Base-by-base conservation (phyloP, 2,329 filamentous ascomycete species). In the Hypoxylon sp. region DNA sequence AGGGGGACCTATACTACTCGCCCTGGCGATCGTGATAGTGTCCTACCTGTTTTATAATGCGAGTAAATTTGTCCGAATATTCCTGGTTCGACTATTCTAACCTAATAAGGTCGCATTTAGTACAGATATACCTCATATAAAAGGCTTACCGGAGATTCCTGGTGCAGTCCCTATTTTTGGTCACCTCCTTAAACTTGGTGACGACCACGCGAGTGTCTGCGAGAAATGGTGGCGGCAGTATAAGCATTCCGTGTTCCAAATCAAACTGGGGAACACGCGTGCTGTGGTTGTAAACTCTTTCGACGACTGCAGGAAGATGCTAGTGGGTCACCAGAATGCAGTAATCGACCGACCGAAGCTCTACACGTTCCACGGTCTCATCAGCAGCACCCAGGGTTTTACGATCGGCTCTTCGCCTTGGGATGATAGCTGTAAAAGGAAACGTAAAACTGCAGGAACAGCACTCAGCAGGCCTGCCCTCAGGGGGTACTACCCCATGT, bases 241-340 rank as follows among this genome's bases (percentile, higher is more conserved):
- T 71, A 77, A 79, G 3, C 73, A 81, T 8, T 83, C 83, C 1
- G 80, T 85, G 51, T 86, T 84, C 72, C 84, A 86, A 65, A 83
- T 91, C 57, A 80, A 81, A 13, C 79, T 87, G 0, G 85, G 85
- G 10, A 87, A 87, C 69, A 86, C 82, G 0, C 77, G 85, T 15
- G 84, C 84, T 0, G 84, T 87, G 0, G 83, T 87, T 0, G 79
- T 87, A 47, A 87, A 85, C 73, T 85, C 82, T 0, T 87, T 86
- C 59, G 82, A 83, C 1, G 85, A 85, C 70, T 84, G 82, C 75
- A 83, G 81, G 70, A 82, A 82, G 51, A 85, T 87, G 74, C 78
- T 87, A 0, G 75, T 87, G 3, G 81, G 80, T 1, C 80, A 86
- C 62, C 83, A 85, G 63, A 82, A 82, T 21, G 84, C 85, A 2